Base-by-base conservation (phyloP, 1,284 basidiomycete genomes). In the Apiotrichum domesticum region DNA sequence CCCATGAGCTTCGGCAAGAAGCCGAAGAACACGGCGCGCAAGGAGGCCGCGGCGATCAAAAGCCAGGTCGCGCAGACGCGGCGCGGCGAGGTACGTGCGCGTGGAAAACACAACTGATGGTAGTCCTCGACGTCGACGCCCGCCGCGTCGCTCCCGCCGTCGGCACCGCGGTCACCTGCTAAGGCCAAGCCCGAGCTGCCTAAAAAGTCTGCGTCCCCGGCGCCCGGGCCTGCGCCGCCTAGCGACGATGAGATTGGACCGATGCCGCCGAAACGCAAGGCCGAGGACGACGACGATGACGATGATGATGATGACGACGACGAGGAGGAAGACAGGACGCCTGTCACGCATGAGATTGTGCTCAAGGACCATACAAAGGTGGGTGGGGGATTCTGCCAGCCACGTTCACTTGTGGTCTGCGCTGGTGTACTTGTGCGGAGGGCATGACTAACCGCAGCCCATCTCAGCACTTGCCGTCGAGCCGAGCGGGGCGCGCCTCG, bases 361-460 rank as follows among this genome's bases (percentile, higher is more conserved):
- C 80, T 98, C 68, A 93, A 94, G 72, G 92, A 96, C 74, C 95
- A 98, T 73, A 87, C 84, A 14, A 98, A 97, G 72, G 80, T 79
- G 51, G 40, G 70, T 56, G n/a, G 3, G 2, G 4, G 29, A 29
- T 29, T 29, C 29, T 29, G 29, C 29, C 29, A 29, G 29, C 29
- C 3, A 29, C 29, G 29, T 29, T 29, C 29, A 29, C 29, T 29
- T 29, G 29, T 29, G 29, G 29, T 3, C 29, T 29, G 29, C 29
- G 29, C 29, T 29, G 29, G 29, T 29, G 29, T 29, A 29, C 29
- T 29, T 29, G 29, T 29, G 29, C 37, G 4, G 13, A 9, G 37
- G 3, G 37, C 37, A 4, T 39, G 41, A 42, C 48, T 50, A 6
- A 50, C 49, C 29, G 5, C 61, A 82, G 80, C 90, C 95, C 48